A percentile compares a stretch with the other conserved stretches of the same genome.
These are phyloP conservation scores for Alternaria sp. DNA, from an alignment of 2,329 filamentous ascomycete species.

Conservation along the genomic window DNA sequence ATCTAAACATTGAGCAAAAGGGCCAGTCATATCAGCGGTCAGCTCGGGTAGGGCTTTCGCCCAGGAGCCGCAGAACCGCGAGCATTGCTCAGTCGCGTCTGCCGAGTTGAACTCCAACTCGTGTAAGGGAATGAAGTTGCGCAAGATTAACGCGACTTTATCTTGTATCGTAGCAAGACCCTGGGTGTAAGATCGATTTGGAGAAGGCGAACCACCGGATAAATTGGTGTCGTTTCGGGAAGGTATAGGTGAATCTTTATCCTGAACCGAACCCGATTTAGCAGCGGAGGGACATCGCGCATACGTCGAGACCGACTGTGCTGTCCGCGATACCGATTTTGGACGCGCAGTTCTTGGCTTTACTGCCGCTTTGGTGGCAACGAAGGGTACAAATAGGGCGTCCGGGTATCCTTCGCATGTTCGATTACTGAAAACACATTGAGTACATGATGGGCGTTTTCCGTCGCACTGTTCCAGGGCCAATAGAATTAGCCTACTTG, in stretches of 20 bases:
- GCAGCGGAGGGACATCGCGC: background rate
- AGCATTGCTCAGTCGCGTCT: background rate
- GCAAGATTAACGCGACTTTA: conserved; percentile 1
- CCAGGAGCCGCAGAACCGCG: conserved; percentile 1
- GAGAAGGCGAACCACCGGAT: background rate
- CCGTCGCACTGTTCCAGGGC: background rate
- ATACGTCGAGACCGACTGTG: background rate
- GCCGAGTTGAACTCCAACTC: background rate
- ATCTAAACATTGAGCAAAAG: background rate
- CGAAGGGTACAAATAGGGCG: conserved; percentile 1
- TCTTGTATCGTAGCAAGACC: background rate
- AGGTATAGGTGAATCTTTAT: background rate
- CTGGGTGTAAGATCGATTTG: background rate
- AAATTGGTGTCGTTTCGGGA: background rate
- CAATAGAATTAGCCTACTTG: background rate
- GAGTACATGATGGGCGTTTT: background rate
- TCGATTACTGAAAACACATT: background rate
- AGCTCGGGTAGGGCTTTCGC: background rate
- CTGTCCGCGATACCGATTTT: background rate
- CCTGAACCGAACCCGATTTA: background rate
- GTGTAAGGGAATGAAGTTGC: background rate
- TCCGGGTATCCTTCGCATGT: background rate
- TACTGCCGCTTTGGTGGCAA: background rate
- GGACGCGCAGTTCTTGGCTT: background rate
- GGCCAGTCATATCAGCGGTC: background rate